Evolutionary conservation across 768 basidiomycete genomes (phyloP), one percentile per base, ranked within the genome.

Genomic region (Thelephora aurantiotincta): DNA sequence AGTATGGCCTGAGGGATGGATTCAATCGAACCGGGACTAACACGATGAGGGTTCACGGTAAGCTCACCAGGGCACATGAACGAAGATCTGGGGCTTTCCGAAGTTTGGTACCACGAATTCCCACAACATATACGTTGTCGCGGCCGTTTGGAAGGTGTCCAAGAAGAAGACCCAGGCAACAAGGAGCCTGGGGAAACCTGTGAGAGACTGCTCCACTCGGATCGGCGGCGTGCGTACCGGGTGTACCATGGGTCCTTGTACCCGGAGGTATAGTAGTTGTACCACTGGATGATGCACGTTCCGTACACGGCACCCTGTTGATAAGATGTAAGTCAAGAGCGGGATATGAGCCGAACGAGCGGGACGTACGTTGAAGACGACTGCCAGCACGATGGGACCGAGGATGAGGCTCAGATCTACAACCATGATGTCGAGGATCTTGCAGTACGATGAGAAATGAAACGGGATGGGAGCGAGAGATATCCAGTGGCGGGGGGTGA

Each of bases 71-170:
- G 51, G 55, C 1, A 52, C 48, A 13, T 42, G 13, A 20, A 35
- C 22, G 33, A 56, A 36, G 33, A 52, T 49, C 20, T 43, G 38
- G 6, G 50, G 47, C 48, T 56, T 54, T 22, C 48, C 12, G 36
- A 47, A 56, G 38, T 56, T 56, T 2, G 45, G 45, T 22, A 52
- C 50, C 35, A 54, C 20, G 43, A 47, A 56, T 34, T 52, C 34
- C 55, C 55, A 56, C 1, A 56, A 14, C 41, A 51, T 46, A 47
- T 56, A 56, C 9, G 50, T 36, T 22, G 53, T 30, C 6, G 36
- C 35, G 6, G 46, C 46, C 23, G 51, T 54, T 13, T 52, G 48
- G 43, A 54, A 48, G 20, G 51, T 56, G n/a, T 54, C 51, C 16
- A 56, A 23, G 4, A 52, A 9, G 2, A 56, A 41, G 26, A 54